phyloP scores from a whole-genome alignment of 495 filamentous ascomycete genomes.

The Thozetella sp. region DNA sequence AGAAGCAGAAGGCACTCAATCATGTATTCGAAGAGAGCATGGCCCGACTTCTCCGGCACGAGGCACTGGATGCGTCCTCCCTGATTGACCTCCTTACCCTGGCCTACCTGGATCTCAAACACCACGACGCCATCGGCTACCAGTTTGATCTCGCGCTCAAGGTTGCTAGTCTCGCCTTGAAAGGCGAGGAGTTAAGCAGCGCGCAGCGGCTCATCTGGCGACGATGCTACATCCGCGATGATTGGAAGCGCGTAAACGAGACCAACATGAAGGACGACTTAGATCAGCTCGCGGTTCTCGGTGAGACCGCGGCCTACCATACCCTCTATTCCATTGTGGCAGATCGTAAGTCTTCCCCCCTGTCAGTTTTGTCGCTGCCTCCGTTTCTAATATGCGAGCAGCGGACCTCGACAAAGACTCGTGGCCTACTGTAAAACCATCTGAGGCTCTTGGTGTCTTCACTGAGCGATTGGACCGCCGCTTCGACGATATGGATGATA shows the following conservation, averaged over 20 bases:
- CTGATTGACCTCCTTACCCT: constrained; percentile 86
- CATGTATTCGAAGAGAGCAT: constrained; percentile 68
- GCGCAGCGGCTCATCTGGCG: constrained; percentile 80
- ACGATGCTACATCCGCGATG: constrained; percentile 74
- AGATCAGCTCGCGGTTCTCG: constrained; percentile 42
- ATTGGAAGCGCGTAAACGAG: constrained; percentile 67
- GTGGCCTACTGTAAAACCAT: constrained; percentile 42
- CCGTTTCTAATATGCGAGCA: constrained; percentile 12
- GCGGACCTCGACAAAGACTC: constrained; percentile 32
- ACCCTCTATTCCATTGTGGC: constrained; percentile 45
- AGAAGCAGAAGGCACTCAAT: constrained; percentile 63
- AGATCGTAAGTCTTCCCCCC: constrained; percentile 36
- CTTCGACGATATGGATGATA: constrained; percentile 47
- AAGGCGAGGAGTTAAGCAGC: constrained; percentile 52
- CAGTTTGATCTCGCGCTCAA: constrained; percentile 75
- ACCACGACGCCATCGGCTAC: constrained; percentile 34
- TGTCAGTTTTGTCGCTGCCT: neutral
- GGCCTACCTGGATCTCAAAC: constrained; percentile 48
- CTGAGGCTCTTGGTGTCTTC: constrained; percentile 54
- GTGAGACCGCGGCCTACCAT: constrained; percentile 51
- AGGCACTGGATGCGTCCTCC: constrained; percentile 64
- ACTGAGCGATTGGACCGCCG: constrained; percentile 53
- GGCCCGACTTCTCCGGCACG: constrained; percentile 64
- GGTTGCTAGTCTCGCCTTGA: constrained; percentile 59
- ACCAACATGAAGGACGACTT: constrained; percentile 53